Evolutionary conservation across 495 filamentous ascomycete genomes (phyloP).

Genomic region (Lophiotrema nucula): DNA sequence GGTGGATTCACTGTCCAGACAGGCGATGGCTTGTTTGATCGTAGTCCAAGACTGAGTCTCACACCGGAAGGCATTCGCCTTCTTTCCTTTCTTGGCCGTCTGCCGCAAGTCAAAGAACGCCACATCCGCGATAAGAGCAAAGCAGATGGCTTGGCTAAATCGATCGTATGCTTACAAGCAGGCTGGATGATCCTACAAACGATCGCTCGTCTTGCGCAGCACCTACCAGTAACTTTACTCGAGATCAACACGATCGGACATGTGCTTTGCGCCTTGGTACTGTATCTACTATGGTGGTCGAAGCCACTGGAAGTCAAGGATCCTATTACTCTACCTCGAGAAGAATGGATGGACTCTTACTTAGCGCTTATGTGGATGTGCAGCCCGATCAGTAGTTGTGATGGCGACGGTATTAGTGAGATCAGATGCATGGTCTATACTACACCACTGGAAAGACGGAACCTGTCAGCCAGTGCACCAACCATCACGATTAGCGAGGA

Average conservation of each 20-base stretch:
- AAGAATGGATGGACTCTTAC: constrained; percentile 17
- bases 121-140: constrained; percentile 20
- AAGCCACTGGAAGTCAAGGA: constrained; percentile 24
- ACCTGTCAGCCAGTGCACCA: not conserved
- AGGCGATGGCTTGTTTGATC: constrained; percentile 12
- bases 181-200: constrained; percentile 25
- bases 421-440: constrained; percentile 22
- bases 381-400: constrained; percentile 5
- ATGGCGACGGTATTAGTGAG: constrained; percentile 9
- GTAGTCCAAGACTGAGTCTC: constrained; percentile 7
- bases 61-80: constrained; percentile 21
- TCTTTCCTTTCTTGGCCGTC: constrained; percentile 16
- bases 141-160: constrained; percentile 18
- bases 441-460: not conserved
- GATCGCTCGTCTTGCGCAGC: constrained; percentile 5
- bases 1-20: constrained; percentile 17
- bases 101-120: constrained; percentile 5
- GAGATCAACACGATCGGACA: constrained; percentile 29
- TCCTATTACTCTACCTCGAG: constrained; percentile 2
- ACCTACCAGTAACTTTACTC: constrained; percentile 11
- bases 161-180: constrained; percentile 18
- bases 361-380: constrained; percentile 23
- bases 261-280: constrained; percentile 19
- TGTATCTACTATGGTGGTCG: constrained; percentile 21
- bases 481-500: not conserved